A percentile compares a stretch with the other conserved stretches of the same genome.
These are phyloP conservation scores for Zygotorulaspora florentina DNA, from an alignment of 805 yeast genomes.

Conservation along the genomic window DNA sequence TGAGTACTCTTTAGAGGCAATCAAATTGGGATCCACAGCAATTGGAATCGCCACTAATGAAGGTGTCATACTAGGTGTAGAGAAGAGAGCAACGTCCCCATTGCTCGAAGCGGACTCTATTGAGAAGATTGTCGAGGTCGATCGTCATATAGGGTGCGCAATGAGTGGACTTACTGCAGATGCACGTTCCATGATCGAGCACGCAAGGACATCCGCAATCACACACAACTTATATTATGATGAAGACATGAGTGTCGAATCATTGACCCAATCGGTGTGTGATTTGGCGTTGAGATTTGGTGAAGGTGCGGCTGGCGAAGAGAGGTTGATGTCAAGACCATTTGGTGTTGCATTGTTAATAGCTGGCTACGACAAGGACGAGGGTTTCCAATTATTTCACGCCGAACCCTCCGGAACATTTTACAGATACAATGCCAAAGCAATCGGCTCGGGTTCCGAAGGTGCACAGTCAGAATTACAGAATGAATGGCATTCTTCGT, in stretches of 20 bases:
- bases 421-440: constrained; percentile 96
- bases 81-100: constrained; percentile 92
- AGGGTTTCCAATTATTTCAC: constrained; percentile 94
- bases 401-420: constrained; percentile 99
- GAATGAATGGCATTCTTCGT: constrained; percentile 90
- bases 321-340: constrained; percentile 90
- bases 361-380: constrained; percentile 89
- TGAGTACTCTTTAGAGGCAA: constrained; percentile 95
- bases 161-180: constrained; percentile 99
- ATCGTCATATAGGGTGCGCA: constrained; percentile 93
- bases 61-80: constrained; percentile 95
- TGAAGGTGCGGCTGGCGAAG: constrained; percentile 95
- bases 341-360: constrained; percentile 96
- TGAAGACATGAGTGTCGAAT: constrained; percentile 87
- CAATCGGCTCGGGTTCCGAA: constrained; percentile 97
- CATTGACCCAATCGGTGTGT: constrained; percentile 93
- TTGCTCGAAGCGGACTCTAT: constrained; percentile 87
- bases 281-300: constrained; percentile 95
- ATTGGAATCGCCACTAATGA: constrained; percentile 93
- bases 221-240: constrained; percentile 88
- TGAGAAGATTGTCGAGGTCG: constrained; percentile 94
- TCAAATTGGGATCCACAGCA: constrained; percentile 87
- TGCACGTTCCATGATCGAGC: constrained; percentile 98
- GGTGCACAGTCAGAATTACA: constrained; percentile 98
- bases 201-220: constrained; percentile 85